phyloP scores from a whole-genome alignment of 805 yeast species.

The Ogataea philodendri region DNA sequence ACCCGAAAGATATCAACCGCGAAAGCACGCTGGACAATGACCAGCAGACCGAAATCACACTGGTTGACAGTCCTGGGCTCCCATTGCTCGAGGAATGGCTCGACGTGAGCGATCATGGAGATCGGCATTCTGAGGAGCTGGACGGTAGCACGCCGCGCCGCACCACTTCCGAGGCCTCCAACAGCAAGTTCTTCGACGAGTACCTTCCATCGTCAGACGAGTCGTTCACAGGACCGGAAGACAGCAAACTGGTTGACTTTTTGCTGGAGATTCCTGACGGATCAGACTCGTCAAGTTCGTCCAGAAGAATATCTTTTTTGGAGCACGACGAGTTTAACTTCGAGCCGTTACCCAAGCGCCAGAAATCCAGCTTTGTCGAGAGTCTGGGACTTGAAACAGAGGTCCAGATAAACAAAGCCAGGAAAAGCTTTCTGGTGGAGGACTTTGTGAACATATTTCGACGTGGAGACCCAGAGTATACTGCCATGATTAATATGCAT shows the following conservation, averaged over 20 bases:
- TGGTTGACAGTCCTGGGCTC: conserved; percentile 1
- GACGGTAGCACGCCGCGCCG: conserved; percentile 9
- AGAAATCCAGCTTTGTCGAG: background rate
- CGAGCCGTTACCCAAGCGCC: conserved; percentile 2
- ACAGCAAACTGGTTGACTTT: conserved; percentile 4
- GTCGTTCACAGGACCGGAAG: conserved; percentile 2
- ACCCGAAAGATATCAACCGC: conserved; percentile 4
- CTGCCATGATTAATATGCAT: conserved; percentile 13
- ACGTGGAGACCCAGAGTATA: conserved; percentile 13
- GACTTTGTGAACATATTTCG: conserved; percentile 12
- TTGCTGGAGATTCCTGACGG: conserved; percentile 5
- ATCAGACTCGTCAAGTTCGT: conserved; percentile 4
- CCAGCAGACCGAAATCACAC: conserved; percentile 1
- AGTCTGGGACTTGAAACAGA: background rate
- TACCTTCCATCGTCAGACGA: conserved; percentile 1
- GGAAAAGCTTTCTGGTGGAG: conserved; percentile 14
- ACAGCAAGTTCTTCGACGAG: conserved; percentile 3
- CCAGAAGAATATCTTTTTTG: conserved; percentile 9
- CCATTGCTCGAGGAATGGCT: conserved; percentile 1
- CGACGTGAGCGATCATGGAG: conserved; percentile 3
- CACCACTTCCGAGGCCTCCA: conserved; percentile 3
- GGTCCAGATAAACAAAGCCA: background rate
- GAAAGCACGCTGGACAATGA: conserved; percentile 1
- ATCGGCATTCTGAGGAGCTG: conserved; percentile 2
- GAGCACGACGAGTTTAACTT: conserved; percentile 3